These are phyloP conservation scores for Ampelocalamus luodianensis DNA, from an alignment of 176 grass and related monocot species.

Conservation along the genomic window DNA sequence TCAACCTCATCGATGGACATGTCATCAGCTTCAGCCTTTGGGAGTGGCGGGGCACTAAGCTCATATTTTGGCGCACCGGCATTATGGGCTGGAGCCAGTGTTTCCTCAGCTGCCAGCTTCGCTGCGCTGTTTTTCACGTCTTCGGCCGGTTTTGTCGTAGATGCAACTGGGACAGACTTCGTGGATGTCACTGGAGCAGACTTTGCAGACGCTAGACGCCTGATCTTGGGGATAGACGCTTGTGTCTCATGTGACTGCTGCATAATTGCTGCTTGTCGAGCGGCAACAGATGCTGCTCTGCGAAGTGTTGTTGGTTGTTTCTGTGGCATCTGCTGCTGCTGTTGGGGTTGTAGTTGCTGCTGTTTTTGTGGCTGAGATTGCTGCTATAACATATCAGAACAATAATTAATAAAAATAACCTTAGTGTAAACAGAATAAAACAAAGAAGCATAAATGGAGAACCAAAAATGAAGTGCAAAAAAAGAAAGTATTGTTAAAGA, in stretches of 20 bases:
- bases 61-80: background rate
- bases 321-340: slow-evolving; percentile 27
- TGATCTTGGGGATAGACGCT: slow-evolving; percentile 30
- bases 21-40: slow-evolving; percentile 26
- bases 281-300: slow-evolving; percentile 19
- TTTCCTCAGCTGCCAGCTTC: background rate
- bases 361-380: background rate
- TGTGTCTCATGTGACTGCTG: slow-evolving; percentile 36
- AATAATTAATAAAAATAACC: background rate
- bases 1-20: slow-evolving; percentile 27
- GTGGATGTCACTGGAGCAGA: slow-evolving; percentile 22
- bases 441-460: background rate
- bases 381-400: slow-evolving; percentile 2
- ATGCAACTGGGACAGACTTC: slow-evolving; percentile 23
- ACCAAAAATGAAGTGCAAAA: background rate
- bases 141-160: background rate
- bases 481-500: background rate
- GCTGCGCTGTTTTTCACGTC: background rate
- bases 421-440: background rate
- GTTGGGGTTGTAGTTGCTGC: background rate
- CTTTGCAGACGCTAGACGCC: slow-evolving; percentile 22
- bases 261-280: background rate
- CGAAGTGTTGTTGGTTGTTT: slow-evolving; percentile 21
- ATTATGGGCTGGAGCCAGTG: background rate
- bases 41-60: slow-evolving; percentile 14